Evolutionary conservation across 441 rosid species (phyloP).

Genomic region (Brassica hybrid): DNA sequence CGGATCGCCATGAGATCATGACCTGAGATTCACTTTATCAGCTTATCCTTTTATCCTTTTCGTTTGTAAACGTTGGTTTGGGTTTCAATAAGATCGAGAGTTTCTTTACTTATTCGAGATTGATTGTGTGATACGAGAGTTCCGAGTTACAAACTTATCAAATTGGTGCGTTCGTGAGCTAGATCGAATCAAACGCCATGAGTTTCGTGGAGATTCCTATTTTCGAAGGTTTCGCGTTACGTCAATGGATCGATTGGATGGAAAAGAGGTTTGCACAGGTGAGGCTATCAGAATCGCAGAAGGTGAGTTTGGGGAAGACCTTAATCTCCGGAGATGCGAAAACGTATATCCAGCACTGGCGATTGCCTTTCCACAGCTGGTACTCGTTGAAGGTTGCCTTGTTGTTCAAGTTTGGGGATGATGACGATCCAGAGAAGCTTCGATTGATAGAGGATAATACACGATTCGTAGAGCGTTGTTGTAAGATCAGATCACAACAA

Average conservation of each 20-base stretch:
- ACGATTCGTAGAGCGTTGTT: too few species aligned
- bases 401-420: neutral
- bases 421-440: neutral
- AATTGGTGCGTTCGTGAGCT: neutral
- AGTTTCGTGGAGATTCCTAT: neutral
- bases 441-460: too few species aligned
- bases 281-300: neutral
- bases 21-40: too few species aligned
- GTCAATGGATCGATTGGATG: neutral
- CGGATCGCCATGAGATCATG: too few species aligned
- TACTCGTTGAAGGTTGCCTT: neutral
- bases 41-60: too few species aligned
- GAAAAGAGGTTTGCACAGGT: neutral
- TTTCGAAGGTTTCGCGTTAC: neutral
- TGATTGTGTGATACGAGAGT: too few species aligned
- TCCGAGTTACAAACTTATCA: neutral
- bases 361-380: neutral
- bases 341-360: neutral
- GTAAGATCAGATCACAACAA: too few species aligned
- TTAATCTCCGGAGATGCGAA: neutral
- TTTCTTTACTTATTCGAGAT: too few species aligned
- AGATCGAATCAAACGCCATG: neutral
- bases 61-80: too few species aligned
- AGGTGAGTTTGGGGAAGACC: neutral
- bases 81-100: too few species aligned